These are phyloP conservation scores for Cyphellophora europaea DNA, from an alignment of 2,329 filamentous ascomycete species.

Conservation along the genomic window DNA sequence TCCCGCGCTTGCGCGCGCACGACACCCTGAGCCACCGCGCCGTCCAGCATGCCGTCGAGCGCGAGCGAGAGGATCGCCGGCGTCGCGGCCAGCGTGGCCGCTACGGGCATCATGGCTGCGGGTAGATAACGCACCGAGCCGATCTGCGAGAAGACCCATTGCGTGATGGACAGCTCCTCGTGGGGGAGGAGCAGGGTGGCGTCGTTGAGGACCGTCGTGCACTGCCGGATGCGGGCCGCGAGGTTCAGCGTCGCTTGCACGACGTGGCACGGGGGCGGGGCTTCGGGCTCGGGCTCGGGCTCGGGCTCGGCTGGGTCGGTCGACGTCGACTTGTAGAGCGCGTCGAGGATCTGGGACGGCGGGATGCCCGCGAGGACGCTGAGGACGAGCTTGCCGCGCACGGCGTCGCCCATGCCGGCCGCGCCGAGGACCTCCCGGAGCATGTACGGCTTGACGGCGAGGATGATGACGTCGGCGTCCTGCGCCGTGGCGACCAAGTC, in stretches of 20 bases:
- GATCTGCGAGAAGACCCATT: conserved; percentile 28
- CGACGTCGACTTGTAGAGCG: conserved; percentile 1
- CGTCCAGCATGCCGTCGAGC: conserved; percentile 40
- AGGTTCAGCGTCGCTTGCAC: conserved; percentile 37
- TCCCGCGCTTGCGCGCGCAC: conserved; percentile 39
- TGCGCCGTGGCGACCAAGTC: conserved; percentile 1
- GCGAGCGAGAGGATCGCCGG: conserved; percentile 5
- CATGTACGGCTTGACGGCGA: conserved; percentile 39
- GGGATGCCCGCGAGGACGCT: conserved; percentile 44
- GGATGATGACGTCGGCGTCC: conserved; percentile 32
- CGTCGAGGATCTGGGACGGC: conserved; percentile 28
- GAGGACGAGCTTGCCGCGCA: conserved; percentile 39
- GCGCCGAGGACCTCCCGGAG: conserved; percentile 29
- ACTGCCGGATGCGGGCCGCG: conserved; percentile 34
- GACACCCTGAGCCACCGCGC: conserved; percentile 43
- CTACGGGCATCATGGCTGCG: conserved; percentile 45
- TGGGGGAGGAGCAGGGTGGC: conserved; percentile 33
- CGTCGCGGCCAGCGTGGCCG: conserved; percentile 43
- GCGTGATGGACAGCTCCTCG: conserved; percentile 30
- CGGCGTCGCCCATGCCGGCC: conserved; percentile 27
- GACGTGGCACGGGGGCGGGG: conserved; percentile 24
- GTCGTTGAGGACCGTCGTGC: conserved; percentile 41
- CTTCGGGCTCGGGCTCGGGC: too few relatives aligned
- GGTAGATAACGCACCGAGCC: conserved; percentile 42
- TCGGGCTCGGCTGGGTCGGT: conserved; percentile 4